phyloP scores from a whole-genome alignment of 306 rosid species.

The Morella rubra region DNA sequence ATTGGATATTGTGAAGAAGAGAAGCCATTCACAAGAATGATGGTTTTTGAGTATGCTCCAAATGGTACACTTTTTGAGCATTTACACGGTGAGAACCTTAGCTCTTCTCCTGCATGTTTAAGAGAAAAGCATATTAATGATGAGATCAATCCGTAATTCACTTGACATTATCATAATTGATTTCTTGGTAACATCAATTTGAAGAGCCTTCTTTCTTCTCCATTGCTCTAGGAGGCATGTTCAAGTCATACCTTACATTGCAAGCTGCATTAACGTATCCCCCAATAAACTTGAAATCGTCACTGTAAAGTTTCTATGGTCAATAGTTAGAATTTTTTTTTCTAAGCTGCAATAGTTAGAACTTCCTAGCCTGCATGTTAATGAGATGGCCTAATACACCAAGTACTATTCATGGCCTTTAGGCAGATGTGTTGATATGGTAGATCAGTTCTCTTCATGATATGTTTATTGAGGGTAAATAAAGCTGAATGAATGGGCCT shows the following conservation, averaged over 20 bases:
- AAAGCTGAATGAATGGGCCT: not conserved
- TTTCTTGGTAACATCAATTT: not conserved
- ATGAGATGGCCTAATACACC: not conserved
- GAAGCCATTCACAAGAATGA: constrained; percentile 87
- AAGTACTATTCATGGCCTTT: not conserved
- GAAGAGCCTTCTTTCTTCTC: not conserved
- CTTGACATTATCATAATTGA: not conserved
- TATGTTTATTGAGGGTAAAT: not conserved
- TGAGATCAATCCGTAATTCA: not conserved
- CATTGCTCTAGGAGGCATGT: not conserved
- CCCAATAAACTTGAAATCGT: no score
- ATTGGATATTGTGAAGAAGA: constrained; percentile 85
- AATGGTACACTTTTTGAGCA: constrained; percentile 93
- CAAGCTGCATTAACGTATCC: no score
- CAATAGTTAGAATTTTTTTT: no score
- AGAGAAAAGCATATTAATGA: not conserved
- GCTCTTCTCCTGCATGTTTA: not conserved
- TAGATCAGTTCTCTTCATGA: not conserved
- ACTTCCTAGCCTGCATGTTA: not conserved
- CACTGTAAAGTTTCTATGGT: no score
- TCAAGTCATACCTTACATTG: no score
- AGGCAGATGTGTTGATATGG: not conserved
- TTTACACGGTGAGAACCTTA: constrained; percentile 67
- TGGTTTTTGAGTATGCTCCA: constrained; percentile 97
- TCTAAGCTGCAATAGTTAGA: no score